Percentiles rank a stretch among this genome's conserved stretches.
Evolutionary conservation across 2,329 filamentous ascomycete species (phyloP).

Genomic region (Trichophyton verrucosum): DNA sequence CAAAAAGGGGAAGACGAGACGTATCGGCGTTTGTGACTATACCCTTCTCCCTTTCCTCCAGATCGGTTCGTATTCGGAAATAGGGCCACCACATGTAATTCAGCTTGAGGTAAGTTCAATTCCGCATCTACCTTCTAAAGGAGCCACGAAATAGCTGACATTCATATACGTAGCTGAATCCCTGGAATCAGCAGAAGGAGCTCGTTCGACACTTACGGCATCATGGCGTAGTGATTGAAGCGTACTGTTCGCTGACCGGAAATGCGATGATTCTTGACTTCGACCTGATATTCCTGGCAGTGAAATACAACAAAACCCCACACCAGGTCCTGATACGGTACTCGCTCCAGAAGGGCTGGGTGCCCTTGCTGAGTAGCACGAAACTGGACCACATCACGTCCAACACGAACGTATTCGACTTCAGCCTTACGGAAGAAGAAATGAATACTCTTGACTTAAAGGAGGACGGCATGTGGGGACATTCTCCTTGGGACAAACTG

Average conservation of each 20-base stretch:
- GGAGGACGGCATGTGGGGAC: constrained; percentile 31
- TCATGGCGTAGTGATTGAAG: constrained; percentile 42
- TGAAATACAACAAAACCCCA: constrained; percentile 60
- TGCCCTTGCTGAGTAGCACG: constrained; percentile 63
- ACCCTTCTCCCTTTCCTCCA: constrained; percentile 56
- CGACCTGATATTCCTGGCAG: constrained; percentile 45
- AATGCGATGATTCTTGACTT: constrained; percentile 60
- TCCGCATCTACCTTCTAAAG: background rate
- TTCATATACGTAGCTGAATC: constrained; percentile 45
- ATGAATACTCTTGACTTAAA: constrained; percentile 43
- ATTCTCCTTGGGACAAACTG: no score
- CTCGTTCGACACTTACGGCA: constrained; percentile 41
- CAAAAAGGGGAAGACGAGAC: constrained; percentile 47
- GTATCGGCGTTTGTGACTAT: constrained; percentile 63
- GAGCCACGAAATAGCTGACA: background rate
- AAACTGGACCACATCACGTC: constrained; percentile 53
- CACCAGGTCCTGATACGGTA: constrained; percentile 72
- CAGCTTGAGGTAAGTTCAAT: constrained; percentile 52
- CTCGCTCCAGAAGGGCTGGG: constrained; percentile 65
- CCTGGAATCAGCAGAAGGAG: constrained; percentile 52
- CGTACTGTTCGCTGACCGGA: constrained; percentile 45
- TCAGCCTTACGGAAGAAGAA: constrained; percentile 45
- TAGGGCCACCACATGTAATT: constrained; percentile 60
- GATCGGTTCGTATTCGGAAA: constrained; percentile 51
- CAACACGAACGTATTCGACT: constrained; percentile 52